Base-by-base conservation (phyloP, 345 rosid genomes). In the Chamaenerion angustifolium region DNA sequence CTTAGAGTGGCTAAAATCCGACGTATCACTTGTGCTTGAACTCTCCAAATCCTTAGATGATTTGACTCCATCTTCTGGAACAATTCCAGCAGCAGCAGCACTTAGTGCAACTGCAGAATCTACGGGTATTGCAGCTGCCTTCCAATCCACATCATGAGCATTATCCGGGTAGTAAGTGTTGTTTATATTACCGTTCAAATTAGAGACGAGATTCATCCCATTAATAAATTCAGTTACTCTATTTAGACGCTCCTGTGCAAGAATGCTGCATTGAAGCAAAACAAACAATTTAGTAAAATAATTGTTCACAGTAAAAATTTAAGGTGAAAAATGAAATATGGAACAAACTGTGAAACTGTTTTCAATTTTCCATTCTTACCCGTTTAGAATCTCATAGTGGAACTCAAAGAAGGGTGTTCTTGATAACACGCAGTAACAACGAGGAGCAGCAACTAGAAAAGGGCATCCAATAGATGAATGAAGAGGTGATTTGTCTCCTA, bases 211-310 rank as follows among this genome's bases (percentile, higher is more conserved):
- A 8, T 51, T 76, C 74, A 86, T 57, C 68, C 83, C 96, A 60
- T 56, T 70, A 60, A 87, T 75, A 70, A 84, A 82, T 46, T 80
- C 77, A 21, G 98, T 86, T 65, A 87, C 82, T 61, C 98, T 71
- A 60, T 80, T 84, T 66, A 92, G 77, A 43, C 96, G 96, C 80
- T 92, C 98, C 66, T 92, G 98, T 56, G 98, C 85, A 55, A 87
- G 76, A 64, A 92, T 83, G 57, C 98, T 92, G 87, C 89, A 81
- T 55, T 65, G 67, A 69, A 61, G 60, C 41, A 16, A 1, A 21
- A 59, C 25, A 42, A 15, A n/a, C 7, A 12, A 40, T 21, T 41
- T 12, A 40, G 45, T 41, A 23, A 37, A 37, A 13, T 13, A 16
- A n/a, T 15, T 52, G 40, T 10, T 19, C 12, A 1, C 56, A 55